Evolutionary conservation across 345 rosid genomes (phyloP), one percentile per base, ranked within the genome.

Genomic region (Barbarea vulgaris): DNA sequence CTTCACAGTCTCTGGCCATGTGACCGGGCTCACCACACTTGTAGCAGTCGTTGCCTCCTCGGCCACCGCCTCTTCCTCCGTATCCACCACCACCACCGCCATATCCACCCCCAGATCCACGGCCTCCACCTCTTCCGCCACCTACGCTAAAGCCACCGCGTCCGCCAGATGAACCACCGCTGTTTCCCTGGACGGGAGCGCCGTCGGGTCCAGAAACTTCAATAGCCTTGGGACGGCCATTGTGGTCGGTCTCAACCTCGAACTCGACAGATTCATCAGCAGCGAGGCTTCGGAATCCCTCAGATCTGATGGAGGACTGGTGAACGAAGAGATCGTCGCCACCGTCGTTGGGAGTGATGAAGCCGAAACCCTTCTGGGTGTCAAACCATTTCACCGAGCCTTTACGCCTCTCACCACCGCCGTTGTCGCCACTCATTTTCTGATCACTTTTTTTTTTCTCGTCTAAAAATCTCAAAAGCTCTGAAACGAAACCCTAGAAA

Each of bases 271-370:
- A 50, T 76, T 89, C 96, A 0, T 85, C 87, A 21, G 84, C 86
- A 5, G 79, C 87, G 4, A 89, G 90, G 86, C 92, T 87, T 1
- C 90, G 85, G 80, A 83, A 89, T 2, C 90, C 98, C 39, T 89
- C 97, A 68, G 97, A 61, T 12, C 82, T 82, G 88, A 95, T 95
- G 39, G 89, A 85, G 21, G 93, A 81, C 75, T 92, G 96, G 64
- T 95, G 97, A 62, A 92, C 98, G 53, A 95, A 95, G 61, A 92
- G 84, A 67, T 92, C 99, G 2, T 88, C 97, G 36, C 90, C 85
- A 7, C 93, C 96, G 25, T 89, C 94, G 3, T 85, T 96, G 0
- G 99, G 98, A 70, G 91, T 89, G 69, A 92, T 95, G 86, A 95
- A 95, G 1, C 99, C 97, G 62, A 83, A 95, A 0, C 99, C 97